Evolutionary conservation across 2,329 filamentous ascomycete species (phyloP), one percentile per base, ranked within the genome.

Genomic region (Colletotrichum spinosum): DNA sequence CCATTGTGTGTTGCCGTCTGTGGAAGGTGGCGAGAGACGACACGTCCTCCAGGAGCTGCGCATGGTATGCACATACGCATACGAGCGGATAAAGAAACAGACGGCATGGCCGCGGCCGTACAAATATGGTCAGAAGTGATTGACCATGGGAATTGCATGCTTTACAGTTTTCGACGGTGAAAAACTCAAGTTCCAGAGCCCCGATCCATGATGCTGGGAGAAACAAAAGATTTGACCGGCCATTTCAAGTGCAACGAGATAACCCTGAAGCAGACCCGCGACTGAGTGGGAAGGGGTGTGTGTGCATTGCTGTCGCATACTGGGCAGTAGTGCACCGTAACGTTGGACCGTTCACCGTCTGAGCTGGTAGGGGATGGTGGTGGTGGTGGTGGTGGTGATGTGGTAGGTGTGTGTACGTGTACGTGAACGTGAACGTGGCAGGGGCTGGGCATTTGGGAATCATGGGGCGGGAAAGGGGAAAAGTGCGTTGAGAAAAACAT

Each of bases 401-500:
- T 25, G 25, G 25, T 25, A 5, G 25, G 25, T 5, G 25, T 25
- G 25, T 25, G 25, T 25, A 25, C 25, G 25, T 25, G 25, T 25
- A 25, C 25, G 25, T 25, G 25, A 25, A 25, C 25, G 4, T 25
- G 25, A 25, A 25, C 25, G 25, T 25, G 25, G 25, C 25, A 25
- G 25, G 25, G 25, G 25, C 33, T 35, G 55, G 41, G 39, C 37
- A 42, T 37, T 50, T 13, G 35, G 45, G n/a, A 41, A 44, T 35
- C 25, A 41, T 46, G 46, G 44, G 4, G 44, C 58, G 52, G 52
- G 52, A 61, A 58, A 48, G 17, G 58, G 45, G 34, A 42, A 42
- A 65, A 62, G 41, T 55, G 57, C 62, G 50, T 62, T n/a, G 46
- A 49, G 58, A 25, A 52, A 65, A 62, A 65, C 51, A 65, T 65